Evolutionary conservation across 2,329 filamentous ascomycete genomes (phyloP).

Genomic region (Tolypocladium cylindrosporum): DNA sequence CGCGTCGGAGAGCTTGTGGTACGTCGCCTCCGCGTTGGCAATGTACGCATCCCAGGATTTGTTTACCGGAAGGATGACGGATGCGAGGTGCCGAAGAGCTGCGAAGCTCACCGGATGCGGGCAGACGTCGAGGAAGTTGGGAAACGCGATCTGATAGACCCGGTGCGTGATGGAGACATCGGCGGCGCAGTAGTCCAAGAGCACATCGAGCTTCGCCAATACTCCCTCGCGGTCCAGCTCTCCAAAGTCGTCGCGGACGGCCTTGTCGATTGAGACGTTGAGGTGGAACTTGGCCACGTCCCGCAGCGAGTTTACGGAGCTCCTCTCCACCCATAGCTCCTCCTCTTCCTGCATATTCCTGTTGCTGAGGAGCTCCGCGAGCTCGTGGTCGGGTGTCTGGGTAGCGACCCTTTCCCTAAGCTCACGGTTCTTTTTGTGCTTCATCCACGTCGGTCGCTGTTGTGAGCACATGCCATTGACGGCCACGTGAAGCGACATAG

Average conservation of each 20-base stretch:
- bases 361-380: constrained; percentile 61
- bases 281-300: constrained; percentile 97
- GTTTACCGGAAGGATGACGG: constrained; percentile 85
- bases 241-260: constrained; percentile 76
- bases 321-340: constrained; percentile 89
- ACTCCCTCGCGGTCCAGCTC: constrained; percentile 67
- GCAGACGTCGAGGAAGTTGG: constrained; percentile 78
- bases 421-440: constrained; percentile 84
- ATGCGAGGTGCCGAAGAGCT: constrained; percentile 82
- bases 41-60: constrained; percentile 82
- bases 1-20: constrained; percentile 64
- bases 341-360: constrained; percentile 74
- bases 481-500: constrained; percentile 95
- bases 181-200: constrained; percentile 88
- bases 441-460: constrained; percentile 95
- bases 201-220: constrained; percentile 60
- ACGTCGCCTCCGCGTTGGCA: constrained; percentile 73
- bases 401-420: constrained; percentile 68
- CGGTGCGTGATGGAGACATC: constrained; percentile 89
- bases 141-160: constrained; percentile 90
- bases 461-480: constrained; percentile 98
- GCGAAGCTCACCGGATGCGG: constrained; percentile 97
- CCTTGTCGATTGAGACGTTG: constrained; percentile 83
- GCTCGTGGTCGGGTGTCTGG: constrained; percentile 59
- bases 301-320: constrained; percentile 86